Percentiles rank a stretch among this genome's conserved stretches.
Evolutionary conservation across 2,329 filamentous ascomycete species (phyloP).

Genomic region (Epichloe amarillans): DNA sequence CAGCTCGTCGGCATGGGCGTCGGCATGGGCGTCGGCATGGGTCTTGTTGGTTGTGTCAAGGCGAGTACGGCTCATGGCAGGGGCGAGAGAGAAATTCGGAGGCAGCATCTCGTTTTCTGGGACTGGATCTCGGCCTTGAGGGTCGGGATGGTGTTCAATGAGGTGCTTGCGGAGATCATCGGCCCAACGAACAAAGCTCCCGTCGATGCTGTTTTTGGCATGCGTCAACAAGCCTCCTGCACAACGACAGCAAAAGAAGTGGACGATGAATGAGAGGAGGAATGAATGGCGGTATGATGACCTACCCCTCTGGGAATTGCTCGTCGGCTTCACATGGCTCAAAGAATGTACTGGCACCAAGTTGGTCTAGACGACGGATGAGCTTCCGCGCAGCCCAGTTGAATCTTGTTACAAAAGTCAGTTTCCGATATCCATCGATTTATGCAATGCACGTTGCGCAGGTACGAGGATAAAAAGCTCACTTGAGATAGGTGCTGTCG

Average conservation of each 20-base stretch:
- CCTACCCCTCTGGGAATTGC: slow-evolving; percentile 77
- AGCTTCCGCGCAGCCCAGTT: slow-evolving; percentile 90
- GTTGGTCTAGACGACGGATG: slow-evolving; percentile 67
- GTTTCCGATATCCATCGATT: not conserved
- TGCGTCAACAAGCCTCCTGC: not conserved
- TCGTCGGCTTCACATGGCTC: slow-evolving; percentile 81
- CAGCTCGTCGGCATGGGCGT: slow-evolving; percentile 3
- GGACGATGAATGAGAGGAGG: too few species aligned
- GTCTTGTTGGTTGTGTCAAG: not conserved
- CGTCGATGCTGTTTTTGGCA: slow-evolving; percentile 52
- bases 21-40: slow-evolving; percentile 1
- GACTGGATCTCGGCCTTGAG: slow-evolving; percentile 53
- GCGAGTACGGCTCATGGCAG: slow-evolving; percentile 10
- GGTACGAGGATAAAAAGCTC: slow-evolving; percentile 15
- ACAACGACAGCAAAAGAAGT: not conserved
- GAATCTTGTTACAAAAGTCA: slow-evolving; percentile 40
- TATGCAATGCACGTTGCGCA: not conserved
- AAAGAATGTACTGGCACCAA: slow-evolving; percentile 67
- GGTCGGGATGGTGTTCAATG: slow-evolving; percentile 54
- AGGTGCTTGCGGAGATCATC: slow-evolving; percentile 53
- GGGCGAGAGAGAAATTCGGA: slow-evolving; percentile 45
- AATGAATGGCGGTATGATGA: slow-evolving; percentile 15
- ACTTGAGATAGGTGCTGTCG: slow-evolving; percentile 90
- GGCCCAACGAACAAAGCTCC: slow-evolving; percentile 68
- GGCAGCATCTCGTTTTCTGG: slow-evolving; percentile 61